Conservation (phyloP, 73 alveolate genomes). For the Symbiodinium natans region DNA sequence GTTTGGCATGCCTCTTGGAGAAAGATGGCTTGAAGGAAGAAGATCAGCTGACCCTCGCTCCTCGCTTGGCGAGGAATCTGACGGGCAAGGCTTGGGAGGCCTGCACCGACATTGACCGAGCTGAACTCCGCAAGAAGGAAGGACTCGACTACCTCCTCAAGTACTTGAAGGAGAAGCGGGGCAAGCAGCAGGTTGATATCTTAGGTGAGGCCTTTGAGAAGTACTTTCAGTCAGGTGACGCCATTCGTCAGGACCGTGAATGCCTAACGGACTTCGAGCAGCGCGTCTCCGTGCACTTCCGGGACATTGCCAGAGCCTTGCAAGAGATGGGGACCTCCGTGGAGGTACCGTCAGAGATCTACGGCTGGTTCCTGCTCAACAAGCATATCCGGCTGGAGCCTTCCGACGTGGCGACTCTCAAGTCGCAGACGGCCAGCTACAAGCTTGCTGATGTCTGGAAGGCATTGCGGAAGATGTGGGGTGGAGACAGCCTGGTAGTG, state of each 20-base stretch:
- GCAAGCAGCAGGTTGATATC: constrained; percentile 31
- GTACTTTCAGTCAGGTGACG: constrained; percentile 33
- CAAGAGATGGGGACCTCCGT: not conserved
- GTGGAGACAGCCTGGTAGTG: not conserved
- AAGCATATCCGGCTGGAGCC: not conserved
- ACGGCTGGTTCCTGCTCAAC: constrained; percentile 51
- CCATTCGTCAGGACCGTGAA: not conserved
- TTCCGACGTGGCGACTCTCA: constrained; percentile 17
- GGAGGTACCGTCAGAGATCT: constrained; percentile 31
- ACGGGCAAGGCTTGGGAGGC: constrained; percentile 2
- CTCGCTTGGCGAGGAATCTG: constrained; percentile 2
- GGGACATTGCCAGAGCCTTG: constrained; percentile 26
- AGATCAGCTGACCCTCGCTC: not conserved
- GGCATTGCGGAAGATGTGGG: constrained; percentile 49
- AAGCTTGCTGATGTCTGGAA: not conserved
- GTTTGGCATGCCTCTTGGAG: not conserved
- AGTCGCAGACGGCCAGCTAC: not conserved
- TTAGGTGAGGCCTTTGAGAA: constrained; percentile 24
- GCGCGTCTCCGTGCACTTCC: not conserved
- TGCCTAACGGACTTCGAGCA: constrained; percentile 25
- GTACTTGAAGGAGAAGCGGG: not conserved
- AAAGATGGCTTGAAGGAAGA: constrained; percentile 19
- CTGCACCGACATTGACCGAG: constrained; percentile 12
- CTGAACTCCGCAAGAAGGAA: not conserved
- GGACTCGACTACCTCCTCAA: constrained; percentile 6